Evolutionary conservation across 225 moss, liverwort and hornwort species (phyloP), one percentile per base, ranked within the genome.

Genomic region (Takakia lepidozioides): DNA sequence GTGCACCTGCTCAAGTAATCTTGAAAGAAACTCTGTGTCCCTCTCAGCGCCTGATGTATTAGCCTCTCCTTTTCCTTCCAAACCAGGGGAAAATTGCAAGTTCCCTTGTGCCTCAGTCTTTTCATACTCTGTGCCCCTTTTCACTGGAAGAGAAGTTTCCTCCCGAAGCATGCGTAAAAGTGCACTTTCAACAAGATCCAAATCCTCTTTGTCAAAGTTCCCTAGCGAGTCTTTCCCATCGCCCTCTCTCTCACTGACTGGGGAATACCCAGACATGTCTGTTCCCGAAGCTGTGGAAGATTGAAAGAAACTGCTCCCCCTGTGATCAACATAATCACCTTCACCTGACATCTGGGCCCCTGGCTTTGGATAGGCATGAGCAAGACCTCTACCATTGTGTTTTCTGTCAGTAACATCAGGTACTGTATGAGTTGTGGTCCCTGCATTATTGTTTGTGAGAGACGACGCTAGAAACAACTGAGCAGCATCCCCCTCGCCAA

Each of bases 1-100:
- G n/a, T n/a, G 21, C 20, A 67, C 80, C 10, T 80, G 74, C 57
- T 71, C 67, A 43, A 80, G 74, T 58, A 80, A 55, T 27, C 43
- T 71, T 0, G 55, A 67, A 40, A 80, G 39, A 9, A 74, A 57
- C 5, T 67, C 70, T 55, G 64, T 53, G 24, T 80, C 74, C 23
- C 27, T 2, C 0, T 55, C 64, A 54, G 17, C 40, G 22, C 8
- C 3, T 51, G 40, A 58, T 0, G 18, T 56, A 0, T 22, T 46
- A 55, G 24, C 54, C 6, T 56, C 46, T 29, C 57, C 60, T 49
- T 47, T 74, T 49, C 26, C 54, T 56, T 64, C 68, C 16, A 55
- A 19, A 2, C 3, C n/a, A n/a, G n/a, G n/a, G n/a, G n/a, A n/a
- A n/a, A n/a, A n/a, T n/a, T n/a, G n/a, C n/a, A n/a, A n/a, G n/a